Evolutionary conservation across 2,329 filamentous ascomycete species (phyloP).

Genomic region (Coniochaeta ligniaria): DNA sequence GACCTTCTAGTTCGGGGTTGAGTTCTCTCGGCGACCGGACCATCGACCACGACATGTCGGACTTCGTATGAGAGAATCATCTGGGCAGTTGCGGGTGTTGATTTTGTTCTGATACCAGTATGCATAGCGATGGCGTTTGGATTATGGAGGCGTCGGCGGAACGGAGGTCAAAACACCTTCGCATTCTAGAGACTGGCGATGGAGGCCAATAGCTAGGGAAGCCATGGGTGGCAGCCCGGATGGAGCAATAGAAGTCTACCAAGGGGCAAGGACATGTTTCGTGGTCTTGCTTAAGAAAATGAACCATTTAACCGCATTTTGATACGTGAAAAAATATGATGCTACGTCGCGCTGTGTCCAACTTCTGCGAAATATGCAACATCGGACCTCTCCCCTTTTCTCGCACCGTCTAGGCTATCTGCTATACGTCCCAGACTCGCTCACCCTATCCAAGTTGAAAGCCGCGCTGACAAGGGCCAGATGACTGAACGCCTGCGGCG

Average conservation of each 20-base stretch:
- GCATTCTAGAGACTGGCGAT: neutral
- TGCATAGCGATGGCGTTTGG: constrained; percentile 38
- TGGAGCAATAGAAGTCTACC: too few relatives aligned
- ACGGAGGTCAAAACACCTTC: neutral
- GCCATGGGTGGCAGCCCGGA: too few relatives aligned
- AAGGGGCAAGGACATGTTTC: too few relatives aligned
- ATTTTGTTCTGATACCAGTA: constrained; percentile 8
- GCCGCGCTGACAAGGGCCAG: constrained; percentile 69
- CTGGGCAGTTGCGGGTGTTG: neutral
- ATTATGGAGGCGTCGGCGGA: neutral
- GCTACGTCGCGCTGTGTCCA: neutral
- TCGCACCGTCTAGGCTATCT: neutral
- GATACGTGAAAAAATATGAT: neutral
- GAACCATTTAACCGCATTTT: neutral
- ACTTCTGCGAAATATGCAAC: neutral
- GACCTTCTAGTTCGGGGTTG: constrained; percentile 46
- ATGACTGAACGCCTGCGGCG: constrained; percentile 73
- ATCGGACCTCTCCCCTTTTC: neutral
- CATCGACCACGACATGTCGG: constrained; percentile 34
- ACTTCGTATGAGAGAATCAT: constrained; percentile 22
- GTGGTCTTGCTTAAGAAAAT: too few relatives aligned
- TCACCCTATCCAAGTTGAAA: constrained; percentile 59
- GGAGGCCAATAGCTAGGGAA: too few relatives aligned
- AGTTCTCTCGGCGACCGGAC: constrained; percentile 47
- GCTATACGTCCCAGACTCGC: constrained; percentile 15